phyloP scores from a whole-genome alignment of 306 rosid species.

The Castanea crenata region DNA sequence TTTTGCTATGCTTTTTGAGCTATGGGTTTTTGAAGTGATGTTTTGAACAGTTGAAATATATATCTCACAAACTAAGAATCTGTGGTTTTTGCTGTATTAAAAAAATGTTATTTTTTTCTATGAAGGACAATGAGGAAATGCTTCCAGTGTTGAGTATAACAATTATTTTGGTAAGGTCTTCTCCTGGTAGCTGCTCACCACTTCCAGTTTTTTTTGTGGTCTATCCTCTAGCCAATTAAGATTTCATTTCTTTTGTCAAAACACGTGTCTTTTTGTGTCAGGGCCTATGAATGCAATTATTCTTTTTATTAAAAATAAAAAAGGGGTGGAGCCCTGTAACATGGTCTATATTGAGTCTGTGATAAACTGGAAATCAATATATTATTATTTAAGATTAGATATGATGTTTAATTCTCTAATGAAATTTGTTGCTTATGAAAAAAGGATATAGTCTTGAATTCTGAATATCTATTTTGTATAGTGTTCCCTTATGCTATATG shows the following conservation, averaged over 20 bases:
- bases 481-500: neutral
- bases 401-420: too few species aligned
- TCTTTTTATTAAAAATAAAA: neutral
- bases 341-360: neutral
- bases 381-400: neutral
- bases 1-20: constrained; percentile 24
- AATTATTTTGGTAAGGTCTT: neutral
- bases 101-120: neutral
- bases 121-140: neutral
- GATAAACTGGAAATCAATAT: neutral
- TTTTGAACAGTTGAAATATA: neutral
- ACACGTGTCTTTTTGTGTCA: neutral
- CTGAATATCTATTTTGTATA: neutral
- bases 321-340: neutral
- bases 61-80: too few species aligned
- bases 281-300: neutral
- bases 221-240: neutral
- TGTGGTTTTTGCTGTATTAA: too few species aligned
- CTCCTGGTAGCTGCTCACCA: neutral
- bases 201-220: neutral
- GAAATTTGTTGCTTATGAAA: too few species aligned
- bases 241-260: neutral
- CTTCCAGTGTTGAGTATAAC: neutral
- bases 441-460: neutral
- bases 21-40: neutral